Evolutionary conservation across 1,284 basidiomycete genomes (phyloP).

Genomic region (Ceratobasidium sp.): DNA sequence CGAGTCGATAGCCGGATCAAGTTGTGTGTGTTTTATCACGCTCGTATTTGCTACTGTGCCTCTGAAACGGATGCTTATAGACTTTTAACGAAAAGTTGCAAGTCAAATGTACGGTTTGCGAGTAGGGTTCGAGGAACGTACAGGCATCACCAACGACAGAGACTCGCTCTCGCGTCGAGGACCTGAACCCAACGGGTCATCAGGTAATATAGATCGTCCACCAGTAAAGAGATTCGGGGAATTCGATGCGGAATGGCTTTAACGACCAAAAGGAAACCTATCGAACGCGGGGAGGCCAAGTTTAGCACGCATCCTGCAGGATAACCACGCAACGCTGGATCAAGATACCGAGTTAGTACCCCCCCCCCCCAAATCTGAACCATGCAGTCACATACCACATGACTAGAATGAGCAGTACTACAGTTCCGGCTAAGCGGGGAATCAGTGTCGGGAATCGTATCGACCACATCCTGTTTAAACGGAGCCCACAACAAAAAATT

Average conservation of each 20-base stretch:
- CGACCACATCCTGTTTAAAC: conserved; percentile 87
- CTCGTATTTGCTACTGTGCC: conserved; percentile 81
- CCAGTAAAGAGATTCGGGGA: conserved; percentile 76
- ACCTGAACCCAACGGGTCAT: conserved; percentile 80
- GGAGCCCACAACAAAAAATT: conserved; percentile 62
- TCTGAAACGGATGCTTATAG: conserved; percentile 87
- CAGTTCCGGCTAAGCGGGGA: conserved; percentile 86
- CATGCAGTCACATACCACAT: conserved; percentile 55
- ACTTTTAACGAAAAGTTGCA: conserved; percentile 47
- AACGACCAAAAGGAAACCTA: conserved; percentile 74
- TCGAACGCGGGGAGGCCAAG: too few species aligned
- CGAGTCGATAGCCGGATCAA: conserved; percentile 85
- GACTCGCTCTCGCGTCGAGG: conserved; percentile 74
- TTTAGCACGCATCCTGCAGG: conserved; percentile 72
- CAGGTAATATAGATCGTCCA: conserved; percentile 86
- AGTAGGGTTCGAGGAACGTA: neutral
- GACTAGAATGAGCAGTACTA: conserved; percentile 73
- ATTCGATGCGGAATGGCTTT: conserved; percentile 74
- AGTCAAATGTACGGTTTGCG: conserved; percentile 27
- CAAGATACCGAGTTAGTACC: neutral
- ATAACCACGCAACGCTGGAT: conserved; percentile 72
- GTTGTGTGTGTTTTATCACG: conserved; percentile 88
- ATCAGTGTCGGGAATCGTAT: conserved; percentile 76
- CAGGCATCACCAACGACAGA: conserved; percentile 88
- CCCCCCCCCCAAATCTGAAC: conserved; percentile 53